Evolutionary conservation across 2,329 filamentous ascomycete species (phyloP).

Genomic region (Leptographium flavum): DNA sequence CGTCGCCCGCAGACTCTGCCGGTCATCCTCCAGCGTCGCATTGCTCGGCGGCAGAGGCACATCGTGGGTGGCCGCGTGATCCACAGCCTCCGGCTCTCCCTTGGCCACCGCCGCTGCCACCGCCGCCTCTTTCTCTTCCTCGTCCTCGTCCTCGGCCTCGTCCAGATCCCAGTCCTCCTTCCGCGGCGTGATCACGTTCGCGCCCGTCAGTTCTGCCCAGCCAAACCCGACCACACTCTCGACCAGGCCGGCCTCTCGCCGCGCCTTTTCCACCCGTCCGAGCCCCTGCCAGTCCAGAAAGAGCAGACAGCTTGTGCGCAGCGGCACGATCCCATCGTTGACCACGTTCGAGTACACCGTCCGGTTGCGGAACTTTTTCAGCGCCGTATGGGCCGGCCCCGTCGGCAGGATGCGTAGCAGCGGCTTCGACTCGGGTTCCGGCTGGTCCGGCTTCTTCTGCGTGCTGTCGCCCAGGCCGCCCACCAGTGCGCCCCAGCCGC

Average conservation of each 20-base stretch:
- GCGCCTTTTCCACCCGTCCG: slow-evolving; percentile 84
- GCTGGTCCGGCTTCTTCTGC: slow-evolving; percentile 40
- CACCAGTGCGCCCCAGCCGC: slow-evolving; percentile 79
- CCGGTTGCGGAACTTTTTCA: slow-evolving; percentile 78
- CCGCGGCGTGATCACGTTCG: slow-evolving; percentile 39
- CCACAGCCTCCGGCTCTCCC: slow-evolving; percentile 6
- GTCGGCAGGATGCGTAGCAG: slow-evolving; percentile 79
- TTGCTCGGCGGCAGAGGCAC: slow-evolving; percentile 59
- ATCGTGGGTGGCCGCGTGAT: slow-evolving; percentile 26
- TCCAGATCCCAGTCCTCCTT: slow-evolving; percentile 27
- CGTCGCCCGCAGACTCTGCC: slow-evolving; percentile 37
- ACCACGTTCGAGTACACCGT: slow-evolving; percentile 96
- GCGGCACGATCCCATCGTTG: slow-evolving; percentile 90
- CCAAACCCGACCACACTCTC: slow-evolving; percentile 89
- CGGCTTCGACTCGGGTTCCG: slow-evolving; percentile 73
- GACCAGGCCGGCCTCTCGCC: slow-evolving; percentile 80
- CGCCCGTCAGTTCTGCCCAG: slow-evolving; percentile 77
- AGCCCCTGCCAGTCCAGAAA: slow-evolving; percentile 95
- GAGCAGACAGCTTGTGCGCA: slow-evolving; percentile 88
- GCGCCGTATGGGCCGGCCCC: slow-evolving; percentile 73
- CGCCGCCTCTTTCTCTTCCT: not conserved
- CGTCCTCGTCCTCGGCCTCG: slow-evolving; percentile 3
- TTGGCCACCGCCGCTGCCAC: slow-evolving; percentile 19
- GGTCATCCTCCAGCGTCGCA: slow-evolving; percentile 54
- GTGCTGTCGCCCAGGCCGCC: slow-evolving; percentile 62